These are phyloP conservation scores for Datura wrightii DNA, from an alignment of 257 asterid species.

Conservation along the genomic window DNA sequence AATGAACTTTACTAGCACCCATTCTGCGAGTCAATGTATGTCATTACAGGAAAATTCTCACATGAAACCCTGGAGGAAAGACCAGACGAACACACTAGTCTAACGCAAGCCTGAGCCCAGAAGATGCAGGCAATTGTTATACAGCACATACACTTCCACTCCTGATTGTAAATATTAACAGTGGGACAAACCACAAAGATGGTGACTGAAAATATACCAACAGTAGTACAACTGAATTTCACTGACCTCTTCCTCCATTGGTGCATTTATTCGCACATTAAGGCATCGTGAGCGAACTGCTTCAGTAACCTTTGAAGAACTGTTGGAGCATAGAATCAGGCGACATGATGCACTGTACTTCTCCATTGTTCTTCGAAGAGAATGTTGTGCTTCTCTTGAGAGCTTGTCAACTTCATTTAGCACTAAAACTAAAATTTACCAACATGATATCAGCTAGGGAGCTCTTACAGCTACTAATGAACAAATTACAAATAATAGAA, in stretches of 20 bases:
- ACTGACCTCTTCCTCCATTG: slow-evolving; percentile 80
- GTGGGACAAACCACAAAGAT: slow-evolving; percentile 2
- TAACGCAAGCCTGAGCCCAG: slow-evolving; percentile 17
- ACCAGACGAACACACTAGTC: slow-evolving; percentile 16
- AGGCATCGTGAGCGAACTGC: slow-evolving; percentile 98
- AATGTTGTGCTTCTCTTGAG: slow-evolving; percentile 98
- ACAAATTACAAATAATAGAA: neutral
- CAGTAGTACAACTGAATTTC: neutral
- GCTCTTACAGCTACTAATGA: slow-evolving; percentile 31
- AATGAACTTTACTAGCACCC: neutral
- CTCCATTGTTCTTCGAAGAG: slow-evolving; percentile 99
- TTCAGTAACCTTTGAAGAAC: slow-evolving; percentile 96
- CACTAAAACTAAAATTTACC: slow-evolving; percentile 67
- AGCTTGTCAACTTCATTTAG: slow-evolving; percentile 97
- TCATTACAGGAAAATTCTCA: neutral
- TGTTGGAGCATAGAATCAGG: slow-evolving; percentile 90
- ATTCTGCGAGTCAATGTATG: neutral
- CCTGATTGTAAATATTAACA: neutral
- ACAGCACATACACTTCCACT: neutral
- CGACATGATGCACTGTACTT: slow-evolving; percentile 94
- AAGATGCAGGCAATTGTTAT: slow-evolving; percentile 24
- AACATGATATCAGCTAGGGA: slow-evolving; percentile 40
- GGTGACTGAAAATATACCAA: neutral
- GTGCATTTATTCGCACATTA: slow-evolving; percentile 87
- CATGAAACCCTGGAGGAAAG: neutral